Conservation (phyloP, 148 eudicot genomes). For the Rhododendron griersonianum region DNA sequence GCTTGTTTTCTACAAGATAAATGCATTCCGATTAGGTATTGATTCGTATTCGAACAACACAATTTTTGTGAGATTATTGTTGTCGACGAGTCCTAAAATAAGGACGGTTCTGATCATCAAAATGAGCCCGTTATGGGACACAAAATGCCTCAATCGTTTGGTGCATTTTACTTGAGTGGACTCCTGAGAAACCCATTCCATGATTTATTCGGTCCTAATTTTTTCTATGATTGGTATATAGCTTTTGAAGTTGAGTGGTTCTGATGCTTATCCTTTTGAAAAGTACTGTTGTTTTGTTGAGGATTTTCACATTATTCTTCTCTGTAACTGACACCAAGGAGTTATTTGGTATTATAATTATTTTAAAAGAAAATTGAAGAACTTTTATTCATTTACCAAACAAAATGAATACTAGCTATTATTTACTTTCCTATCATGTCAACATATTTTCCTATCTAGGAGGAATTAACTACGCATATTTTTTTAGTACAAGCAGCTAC, state of each 20-base stretch:
- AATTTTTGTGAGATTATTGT: too few relatives aligned
- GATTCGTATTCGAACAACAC: background rate
- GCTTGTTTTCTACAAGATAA: background rate
- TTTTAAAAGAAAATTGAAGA: background rate
- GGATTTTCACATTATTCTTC: conserved; percentile 12
- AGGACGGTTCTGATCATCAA: background rate
- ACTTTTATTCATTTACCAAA: background rate
- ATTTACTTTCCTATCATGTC: background rate
- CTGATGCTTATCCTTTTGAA: conserved; percentile 14
- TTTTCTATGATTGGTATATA: conserved; percentile 2
- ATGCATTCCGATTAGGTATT: background rate
- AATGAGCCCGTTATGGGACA: background rate
- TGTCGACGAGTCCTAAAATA: background rate
- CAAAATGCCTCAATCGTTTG: background rate
- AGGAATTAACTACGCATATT: too few relatives aligned
- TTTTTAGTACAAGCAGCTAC: too few relatives aligned
- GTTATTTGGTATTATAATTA: background rate
- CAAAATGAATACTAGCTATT: background rate
- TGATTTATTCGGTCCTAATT: background rate
- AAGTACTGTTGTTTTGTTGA: conserved; percentile 7
- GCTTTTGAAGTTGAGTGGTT: conserved; percentile 11
- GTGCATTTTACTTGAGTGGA: background rate
- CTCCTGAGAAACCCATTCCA: background rate
- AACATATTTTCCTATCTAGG: too few relatives aligned
- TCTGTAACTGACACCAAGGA: background rate